Evolutionary conservation across 345 rosid species (phyloP), one percentile per base, ranked within the genome.

Genomic region (Eucalyptus polybractea): DNA sequence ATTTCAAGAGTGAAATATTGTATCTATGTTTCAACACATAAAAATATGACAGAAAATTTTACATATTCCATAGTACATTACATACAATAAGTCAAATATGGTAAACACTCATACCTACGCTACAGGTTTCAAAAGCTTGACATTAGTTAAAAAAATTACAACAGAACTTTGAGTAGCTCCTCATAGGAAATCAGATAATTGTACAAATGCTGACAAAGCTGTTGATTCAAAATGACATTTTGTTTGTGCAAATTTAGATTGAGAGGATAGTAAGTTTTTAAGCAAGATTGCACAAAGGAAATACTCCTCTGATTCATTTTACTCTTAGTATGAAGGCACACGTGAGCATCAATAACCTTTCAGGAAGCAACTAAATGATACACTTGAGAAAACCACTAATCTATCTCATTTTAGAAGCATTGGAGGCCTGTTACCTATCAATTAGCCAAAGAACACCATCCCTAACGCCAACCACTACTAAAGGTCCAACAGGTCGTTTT

Each of bases 391-490:
- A 69, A 88, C 44, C 12, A 33, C 42, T 24, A 40, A 50, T 53
- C 19, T 13, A 45, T 88, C 45, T 88, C 83, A 33, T 49, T 50
- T 89, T 69, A 72, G 49, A 67, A 49, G 90, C 47, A 83, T n/a
- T 42, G 37, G 50, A 76, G 83, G 83, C 83, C 27, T 42, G 25
- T 65, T 94, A 97, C 99, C 99, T 94, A 91, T 97, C 99, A 93
- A 97, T 93, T 89, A 97, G 99, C 99, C 99, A 98, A 88, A 98
- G 99, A 93, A 98, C 99, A 90, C 99, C 99, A 95, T 98, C 98
- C 89, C 97, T 95, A 76, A 98, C 98, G 87, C 99, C 99, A 91
- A 95, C 97, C 88, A 98, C 94, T 90, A 96, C 93, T 88, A 98
- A 94, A 89, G 99, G 99, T 93, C 99, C 99, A 76, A 98, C 96